phyloP scores from a whole-genome alignment of 1,284 basidiomycete genomes.

The Naganishia sp. region DNA sequence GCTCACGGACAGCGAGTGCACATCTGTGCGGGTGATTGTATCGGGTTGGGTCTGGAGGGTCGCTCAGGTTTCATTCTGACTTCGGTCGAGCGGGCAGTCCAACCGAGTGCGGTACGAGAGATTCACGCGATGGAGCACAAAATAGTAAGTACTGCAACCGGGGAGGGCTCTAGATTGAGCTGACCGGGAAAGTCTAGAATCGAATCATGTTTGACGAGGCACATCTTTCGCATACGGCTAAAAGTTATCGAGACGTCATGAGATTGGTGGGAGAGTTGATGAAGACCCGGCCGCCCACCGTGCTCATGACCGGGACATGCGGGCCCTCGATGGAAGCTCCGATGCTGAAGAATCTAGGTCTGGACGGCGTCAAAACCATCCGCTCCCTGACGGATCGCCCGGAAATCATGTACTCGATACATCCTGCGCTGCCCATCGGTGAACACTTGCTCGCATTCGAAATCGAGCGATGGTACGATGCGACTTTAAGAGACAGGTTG shows the following conservation, averaged over 20 bases:
- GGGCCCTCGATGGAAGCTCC: neutral
- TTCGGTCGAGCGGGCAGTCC: neutral
- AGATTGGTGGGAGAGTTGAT: neutral
- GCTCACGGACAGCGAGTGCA: neutral
- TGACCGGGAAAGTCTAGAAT: neutral
- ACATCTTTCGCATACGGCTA: neutral
- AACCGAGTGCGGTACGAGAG: neutral
- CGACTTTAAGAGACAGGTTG: neutral
- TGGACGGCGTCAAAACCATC: neutral
- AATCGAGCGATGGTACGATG: neutral
- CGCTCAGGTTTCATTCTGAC: neutral
- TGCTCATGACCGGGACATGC: conserved; percentile 2
- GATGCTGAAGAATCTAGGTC: neutral
- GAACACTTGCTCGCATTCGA: neutral
- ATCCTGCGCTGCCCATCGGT: neutral
- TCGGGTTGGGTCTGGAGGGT: neutral
- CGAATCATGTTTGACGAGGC: neutral
- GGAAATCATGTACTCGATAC: conserved; percentile 1
- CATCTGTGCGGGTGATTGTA: neutral
- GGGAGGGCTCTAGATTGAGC: neutral
- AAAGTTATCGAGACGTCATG: neutral
- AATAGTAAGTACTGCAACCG: neutral
- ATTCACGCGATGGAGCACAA: neutral
- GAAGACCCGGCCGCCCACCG: neutral
- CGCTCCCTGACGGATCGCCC: neutral